Evolutionary conservation across 2,329 filamentous ascomycete species (phyloP).

Genomic region (Chalara sp.): DNA sequence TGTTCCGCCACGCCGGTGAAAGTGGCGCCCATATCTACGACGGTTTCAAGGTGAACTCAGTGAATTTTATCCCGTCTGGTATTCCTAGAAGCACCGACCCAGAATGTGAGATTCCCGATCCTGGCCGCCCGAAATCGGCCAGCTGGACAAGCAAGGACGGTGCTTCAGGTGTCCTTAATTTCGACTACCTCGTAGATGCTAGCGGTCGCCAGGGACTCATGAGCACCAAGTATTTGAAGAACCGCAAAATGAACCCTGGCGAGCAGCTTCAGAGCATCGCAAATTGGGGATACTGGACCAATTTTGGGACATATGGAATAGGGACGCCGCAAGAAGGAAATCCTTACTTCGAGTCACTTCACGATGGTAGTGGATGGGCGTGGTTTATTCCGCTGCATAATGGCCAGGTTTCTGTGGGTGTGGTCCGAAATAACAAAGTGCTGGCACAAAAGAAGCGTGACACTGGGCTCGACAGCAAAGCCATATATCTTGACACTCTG

Average conservation of each 20-base stretch:
- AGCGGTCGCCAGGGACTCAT: slow-evolving; percentile 38
- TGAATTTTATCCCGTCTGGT: neutral
- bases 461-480: neutral
- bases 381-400: slow-evolving; percentile 45
- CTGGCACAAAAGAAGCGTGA: slow-evolving; percentile 2
- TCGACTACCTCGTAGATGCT: slow-evolving; percentile 42
- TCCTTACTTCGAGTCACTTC: slow-evolving; percentile 38
- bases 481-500: neutral
- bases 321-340: slow-evolving; percentile 30
- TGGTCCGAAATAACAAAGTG: slow-evolving; percentile 34
- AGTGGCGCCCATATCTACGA: slow-evolving; percentile 36
- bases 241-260: slow-evolving; percentile 37
- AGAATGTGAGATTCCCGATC: slow-evolving; percentile 8
- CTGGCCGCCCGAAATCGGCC: slow-evolving; percentile 29
- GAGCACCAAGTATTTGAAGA: slow-evolving; percentile 41
- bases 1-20: slow-evolving; percentile 35
- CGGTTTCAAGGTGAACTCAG: slow-evolving; percentile 27
- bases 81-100: neutral
- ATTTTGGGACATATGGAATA: slow-evolving; percentile 24
- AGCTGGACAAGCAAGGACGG: slow-evolving; percentile 28
- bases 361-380: slow-evolving; percentile 39
- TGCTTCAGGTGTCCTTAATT: slow-evolving; percentile 31
- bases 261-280: slow-evolving; percentile 38
- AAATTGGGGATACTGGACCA: slow-evolving; percentile 41
- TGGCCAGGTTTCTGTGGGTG: slow-evolving; percentile 35